These are phyloP conservation scores for Penicillium crystallinum DNA, from an alignment of 495 filamentous ascomycete genomes.

Conservation along the genomic window DNA sequence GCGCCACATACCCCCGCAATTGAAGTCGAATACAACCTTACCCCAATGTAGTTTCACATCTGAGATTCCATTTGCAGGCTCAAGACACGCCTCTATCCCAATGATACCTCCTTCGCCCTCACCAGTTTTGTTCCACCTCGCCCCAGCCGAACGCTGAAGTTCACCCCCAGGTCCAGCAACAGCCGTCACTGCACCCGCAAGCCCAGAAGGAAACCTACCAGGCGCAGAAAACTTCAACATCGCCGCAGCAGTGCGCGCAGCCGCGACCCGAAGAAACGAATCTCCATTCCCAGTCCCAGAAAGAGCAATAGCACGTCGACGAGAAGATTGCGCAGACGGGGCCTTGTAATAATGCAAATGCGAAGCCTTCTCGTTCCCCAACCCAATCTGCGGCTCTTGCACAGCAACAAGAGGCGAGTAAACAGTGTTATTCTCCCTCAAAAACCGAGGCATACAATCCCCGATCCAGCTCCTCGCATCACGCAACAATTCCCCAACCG, in stretches of 20 bases:
- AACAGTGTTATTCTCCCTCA: background rate
- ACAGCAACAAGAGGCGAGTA: slow-evolving; percentile 7
- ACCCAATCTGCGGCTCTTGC: background rate
- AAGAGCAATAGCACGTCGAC: slow-evolving; percentile 55
- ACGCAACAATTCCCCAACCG: background rate
- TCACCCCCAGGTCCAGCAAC: slow-evolving; percentile 70
- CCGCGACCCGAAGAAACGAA: slow-evolving; percentile 72
- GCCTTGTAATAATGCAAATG: background rate
- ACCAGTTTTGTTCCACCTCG: slow-evolving; percentile 68
- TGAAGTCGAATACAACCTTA: slow-evolving; percentile 67
- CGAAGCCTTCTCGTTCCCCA: background rate
- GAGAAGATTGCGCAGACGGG: background rate
- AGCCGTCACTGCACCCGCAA: slow-evolving; percentile 49
- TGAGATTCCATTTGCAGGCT: slow-evolving; percentile 1
- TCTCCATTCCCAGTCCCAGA: slow-evolving; percentile 91
- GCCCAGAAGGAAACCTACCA: slow-evolving; percentile 15
- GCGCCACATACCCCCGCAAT: slow-evolving; percentile 87
- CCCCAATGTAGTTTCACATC: slow-evolving; percentile 34
- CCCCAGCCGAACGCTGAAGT: slow-evolving; percentile 68
- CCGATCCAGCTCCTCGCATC: slow-evolving; percentile 24
- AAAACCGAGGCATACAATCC: slow-evolving; percentile 48
- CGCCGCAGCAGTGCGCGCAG: slow-evolving; percentile 65
- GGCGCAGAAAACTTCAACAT: slow-evolving; percentile 60
- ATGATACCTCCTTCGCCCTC: slow-evolving; percentile 88
- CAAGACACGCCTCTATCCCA: slow-evolving; percentile 64